A percentile compares a stretch with the other conserved stretches of the same genome.
These are phyloP conservation scores for Rutstroemia sp. DNA, from an alignment of 2,329 filamentous ascomycete species.

Conservation along the genomic window DNA sequence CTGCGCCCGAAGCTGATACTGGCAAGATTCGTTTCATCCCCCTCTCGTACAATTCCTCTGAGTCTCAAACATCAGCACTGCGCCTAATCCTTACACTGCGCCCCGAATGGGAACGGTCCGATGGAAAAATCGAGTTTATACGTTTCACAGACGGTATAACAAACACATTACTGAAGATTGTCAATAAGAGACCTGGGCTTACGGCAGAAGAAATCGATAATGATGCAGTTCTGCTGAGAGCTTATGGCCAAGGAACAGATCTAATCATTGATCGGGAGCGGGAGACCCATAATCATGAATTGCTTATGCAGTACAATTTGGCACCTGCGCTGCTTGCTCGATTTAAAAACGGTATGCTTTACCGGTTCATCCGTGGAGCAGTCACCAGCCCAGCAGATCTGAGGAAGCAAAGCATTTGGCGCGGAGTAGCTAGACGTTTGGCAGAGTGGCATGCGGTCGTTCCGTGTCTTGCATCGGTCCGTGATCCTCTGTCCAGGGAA, in stretches of 20 bases:
- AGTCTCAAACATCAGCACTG: slow-evolving; percentile 72
- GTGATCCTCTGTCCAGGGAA: slow-evolving; percentile 25
- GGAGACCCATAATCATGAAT: slow-evolving; percentile 71
- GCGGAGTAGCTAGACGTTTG: slow-evolving; percentile 73
- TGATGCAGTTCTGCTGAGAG: slow-evolving; percentile 81
- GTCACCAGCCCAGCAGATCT: slow-evolving; percentile 78
- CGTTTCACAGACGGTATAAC: slow-evolving; percentile 98
- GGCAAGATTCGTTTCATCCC: slow-evolving; percentile 56
- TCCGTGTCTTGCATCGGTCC: slow-evolving; percentile 43
- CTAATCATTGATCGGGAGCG: slow-evolving; percentile 93
- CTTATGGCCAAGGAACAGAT: slow-evolving; percentile 91
- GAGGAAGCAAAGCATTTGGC: slow-evolving; percentile 66
- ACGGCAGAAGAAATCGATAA: slow-evolving; percentile 72
- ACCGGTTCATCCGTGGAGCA: slow-evolving; percentile 78
- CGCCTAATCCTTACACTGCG: slow-evolving; percentile 71
- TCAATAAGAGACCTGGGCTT: slow-evolving; percentile 60
- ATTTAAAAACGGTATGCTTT: slow-evolving; percentile 94
- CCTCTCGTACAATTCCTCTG: slow-evolving; percentile 67
- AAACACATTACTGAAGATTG: slow-evolving; percentile 80
- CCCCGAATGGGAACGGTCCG: slow-evolving; percentile 72
- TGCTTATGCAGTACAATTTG: slow-evolving; percentile 75
- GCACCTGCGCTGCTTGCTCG: slow-evolving; percentile 83
- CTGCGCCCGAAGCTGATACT: slow-evolving; percentile 6
- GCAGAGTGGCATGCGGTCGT: slow-evolving; percentile 87
- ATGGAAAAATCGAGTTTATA: slow-evolving; percentile 73